Base-by-base conservation (phyloP, 2,329 filamentous ascomycete species). In the Aspergillus versicolor region DNA sequence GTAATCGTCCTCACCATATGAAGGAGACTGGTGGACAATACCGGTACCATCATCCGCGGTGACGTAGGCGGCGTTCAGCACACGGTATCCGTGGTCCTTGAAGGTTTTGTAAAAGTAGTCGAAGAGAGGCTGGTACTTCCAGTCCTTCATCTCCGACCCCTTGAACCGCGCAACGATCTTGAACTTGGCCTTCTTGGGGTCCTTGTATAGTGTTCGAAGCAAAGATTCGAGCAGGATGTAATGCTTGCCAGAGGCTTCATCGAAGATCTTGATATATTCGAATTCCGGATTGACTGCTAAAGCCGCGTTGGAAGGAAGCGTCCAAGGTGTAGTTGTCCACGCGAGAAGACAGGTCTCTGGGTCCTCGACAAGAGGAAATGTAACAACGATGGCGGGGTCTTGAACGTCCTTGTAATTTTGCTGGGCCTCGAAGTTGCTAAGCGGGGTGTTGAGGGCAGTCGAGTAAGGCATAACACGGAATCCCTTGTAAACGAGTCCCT, bases 1-100 rank as follows among this genome's bases (percentile, higher is more conserved):
- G 80, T 96, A 97, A 87, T 97, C 93, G 63, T 97, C 93, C 76
- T 97, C 91, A 83, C 93, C 93, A 70, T 93, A 97, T 1, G 92
- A 91, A 2, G 93, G 93, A 4, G 93, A 84, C 75, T 97, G 92
- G 75, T 97, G 93, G 44, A 97, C 93, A 61, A 97, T 89, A 69
- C 93, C 93, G 34, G 91, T 91, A 86, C 93, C 93, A 68, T 91
- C 92, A 59, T 94, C 92, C 30, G 89, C 86, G 24, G 90, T 94
- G 57, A 97, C 92, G 69, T 97, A 97, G 6, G 82, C 86, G 38
- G 89, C 93, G 64, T 90, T 92, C 62, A 96, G 72, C 4, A 97
- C 89, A 65, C 82, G 85, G 82, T 96, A 97, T 4, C 86, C 91
- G 59, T 85, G 75, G 56, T 95, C 90, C 75, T 93, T 90, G 81